phyloP scores from a whole-genome alignment of 1,284 basidiomycete species.

The Heterobasidion parviporum region DNA sequence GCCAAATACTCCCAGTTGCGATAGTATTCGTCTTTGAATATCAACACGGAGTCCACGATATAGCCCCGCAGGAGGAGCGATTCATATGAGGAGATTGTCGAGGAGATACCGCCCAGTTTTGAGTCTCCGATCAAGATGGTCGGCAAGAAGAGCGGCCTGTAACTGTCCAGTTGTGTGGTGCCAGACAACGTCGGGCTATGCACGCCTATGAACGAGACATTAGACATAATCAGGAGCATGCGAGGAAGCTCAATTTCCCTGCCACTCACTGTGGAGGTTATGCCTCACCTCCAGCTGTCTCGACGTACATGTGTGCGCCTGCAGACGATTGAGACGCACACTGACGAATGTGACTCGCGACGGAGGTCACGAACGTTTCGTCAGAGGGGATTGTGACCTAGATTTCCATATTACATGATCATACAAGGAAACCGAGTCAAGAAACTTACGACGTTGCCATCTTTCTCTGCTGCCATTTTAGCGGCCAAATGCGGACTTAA shows the following conservation, averaged over 20 bases:
- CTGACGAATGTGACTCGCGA: slow-evolving; percentile 53
- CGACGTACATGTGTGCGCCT: slow-evolving; percentile 73
- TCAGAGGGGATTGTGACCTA: slow-evolving; percentile 42
- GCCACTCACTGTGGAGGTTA: slow-evolving; percentile 10
- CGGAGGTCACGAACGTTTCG: slow-evolving; percentile 58
- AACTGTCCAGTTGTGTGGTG: slow-evolving; percentile 79
- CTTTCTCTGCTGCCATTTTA: slow-evolving; percentile 41
- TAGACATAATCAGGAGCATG: not conserved
- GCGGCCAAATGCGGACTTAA: slow-evolving; percentile 92
- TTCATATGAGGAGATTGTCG: slow-evolving; percentile 91
- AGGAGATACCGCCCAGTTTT: slow-evolving; percentile 90
- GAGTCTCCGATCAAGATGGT: slow-evolving; percentile 85
- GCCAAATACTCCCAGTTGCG: slow-evolving; percentile 80
- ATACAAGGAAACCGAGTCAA: not conserved
- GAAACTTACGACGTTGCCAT: slow-evolving; percentile 16
- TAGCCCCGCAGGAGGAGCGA: slow-evolving; percentile 87
- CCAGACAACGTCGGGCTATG: slow-evolving; percentile 89
- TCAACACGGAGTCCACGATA: slow-evolving; percentile 78
- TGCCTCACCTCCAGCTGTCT: slow-evolving; percentile 87
- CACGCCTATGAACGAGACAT: slow-evolving; percentile 51
- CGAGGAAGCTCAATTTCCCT: not conserved
- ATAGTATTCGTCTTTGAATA: slow-evolving; percentile 86
- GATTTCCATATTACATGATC: slow-evolving; percentile 11
- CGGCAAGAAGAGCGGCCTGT: slow-evolving; percentile 81
- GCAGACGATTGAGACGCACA: slow-evolving; percentile 30